Evolutionary conservation across 2,329 filamentous ascomycete genomes (phyloP).

Genomic region (Xylaria sp.): DNA sequence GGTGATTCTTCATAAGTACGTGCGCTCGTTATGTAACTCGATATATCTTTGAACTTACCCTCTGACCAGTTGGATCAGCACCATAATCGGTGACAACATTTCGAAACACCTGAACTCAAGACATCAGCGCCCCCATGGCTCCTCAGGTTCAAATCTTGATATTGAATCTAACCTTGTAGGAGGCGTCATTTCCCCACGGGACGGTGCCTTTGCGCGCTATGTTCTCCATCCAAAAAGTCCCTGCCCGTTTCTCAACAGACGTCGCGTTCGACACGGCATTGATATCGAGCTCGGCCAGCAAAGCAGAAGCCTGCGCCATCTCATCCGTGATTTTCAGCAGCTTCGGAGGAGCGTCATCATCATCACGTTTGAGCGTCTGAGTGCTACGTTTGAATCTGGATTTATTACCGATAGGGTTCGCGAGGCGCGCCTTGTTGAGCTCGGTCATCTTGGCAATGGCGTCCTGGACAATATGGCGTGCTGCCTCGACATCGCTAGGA

Average conservation of each 20-base stretch:
- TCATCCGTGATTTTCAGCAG: constrained; percentile 23
- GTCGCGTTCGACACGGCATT: constrained; percentile 1
- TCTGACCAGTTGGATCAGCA: constrained; percentile 24
- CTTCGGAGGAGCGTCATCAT: neutral
- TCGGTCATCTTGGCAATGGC: constrained; percentile 21
- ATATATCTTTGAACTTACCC: constrained; percentile 8
- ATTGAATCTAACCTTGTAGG: constrained; percentile 16
- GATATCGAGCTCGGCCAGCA: constrained; percentile 17
- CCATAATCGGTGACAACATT: constrained; percentile 27
- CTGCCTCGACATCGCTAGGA: constrained; percentile 15
- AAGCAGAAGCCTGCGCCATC: constrained; percentile 20
- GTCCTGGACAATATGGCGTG: constrained; percentile 22
- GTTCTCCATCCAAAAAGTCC: constrained; percentile 24
- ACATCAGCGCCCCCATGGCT: neutral
- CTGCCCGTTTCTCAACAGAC: constrained; percentile 17
- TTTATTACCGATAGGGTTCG: neutral
- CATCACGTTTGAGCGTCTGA: constrained; percentile 3
- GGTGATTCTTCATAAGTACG: neutral
- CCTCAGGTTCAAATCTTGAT: neutral
- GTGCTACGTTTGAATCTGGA: constrained; percentile 12
- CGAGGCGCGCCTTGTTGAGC: constrained; percentile 30
- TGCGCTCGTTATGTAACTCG: neutral
- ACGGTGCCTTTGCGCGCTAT: constrained; percentile 27
- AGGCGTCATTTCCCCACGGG: constrained; percentile 28
- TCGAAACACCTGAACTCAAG: constrained; percentile 21